These are phyloP conservation scores for Pichia norvegensis DNA, from an alignment of 1,139 yeast species.

Conservation along the genomic window DNA sequence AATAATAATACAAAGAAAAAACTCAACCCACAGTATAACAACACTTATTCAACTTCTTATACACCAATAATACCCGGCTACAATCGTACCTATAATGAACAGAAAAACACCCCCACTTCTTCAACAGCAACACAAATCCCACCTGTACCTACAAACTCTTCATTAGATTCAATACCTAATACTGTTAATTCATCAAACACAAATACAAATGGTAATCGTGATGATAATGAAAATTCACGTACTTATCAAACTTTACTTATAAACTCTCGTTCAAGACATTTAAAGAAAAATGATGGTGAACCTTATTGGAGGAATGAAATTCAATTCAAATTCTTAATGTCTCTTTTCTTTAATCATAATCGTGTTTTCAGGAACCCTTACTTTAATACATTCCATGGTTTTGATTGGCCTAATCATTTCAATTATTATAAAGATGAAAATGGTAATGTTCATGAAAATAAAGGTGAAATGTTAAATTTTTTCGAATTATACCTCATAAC, in stretches of 20 bases:
- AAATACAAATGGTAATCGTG: neutral
- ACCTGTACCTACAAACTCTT: neutral
- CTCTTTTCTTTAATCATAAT: constrained; percentile 54
- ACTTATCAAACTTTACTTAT: constrained; percentile 23
- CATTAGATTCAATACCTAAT: neutral
- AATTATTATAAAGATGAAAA: constrained; percentile 18
- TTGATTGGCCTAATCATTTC: constrained; percentile 30
- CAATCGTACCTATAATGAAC: neutral
- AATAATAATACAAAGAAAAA: neutral
- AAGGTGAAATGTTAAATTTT: constrained; percentile 53
- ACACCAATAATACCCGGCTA: neutral
- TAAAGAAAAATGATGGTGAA: constrained; percentile 87
- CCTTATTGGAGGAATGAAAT: constrained; percentile 86
- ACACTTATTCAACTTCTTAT: neutral
- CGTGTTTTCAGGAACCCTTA: constrained; percentile 63
- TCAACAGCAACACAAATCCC: too few relatives aligned
- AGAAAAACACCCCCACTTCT: neutral
- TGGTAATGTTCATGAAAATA: constrained; percentile 21
- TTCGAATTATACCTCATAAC: constrained; percentile 81
- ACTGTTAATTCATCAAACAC: neutral
- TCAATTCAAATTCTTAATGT: constrained; percentile 69
- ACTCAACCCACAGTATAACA: neutral
- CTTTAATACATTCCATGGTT: constrained; percentile 23
- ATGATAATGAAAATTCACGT: constrained; percentile 5
- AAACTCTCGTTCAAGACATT: constrained; percentile 47